Evolutionary conservation across 2,329 filamentous ascomycete genomes (phyloP).

Genomic region (Aplosporella prunicola): DNA sequence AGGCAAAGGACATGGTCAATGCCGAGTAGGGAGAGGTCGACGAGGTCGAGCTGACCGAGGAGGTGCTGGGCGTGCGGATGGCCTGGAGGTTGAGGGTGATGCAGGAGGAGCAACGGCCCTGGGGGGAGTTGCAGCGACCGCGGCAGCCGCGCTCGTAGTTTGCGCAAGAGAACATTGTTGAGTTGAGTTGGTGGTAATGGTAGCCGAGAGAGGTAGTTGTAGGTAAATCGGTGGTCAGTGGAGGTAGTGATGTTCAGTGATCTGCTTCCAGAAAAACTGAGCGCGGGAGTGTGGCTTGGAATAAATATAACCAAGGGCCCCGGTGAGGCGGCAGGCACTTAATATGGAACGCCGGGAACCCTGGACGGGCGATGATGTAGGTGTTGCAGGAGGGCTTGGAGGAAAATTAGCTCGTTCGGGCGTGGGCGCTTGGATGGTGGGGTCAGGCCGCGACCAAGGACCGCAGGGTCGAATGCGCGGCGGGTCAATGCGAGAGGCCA

Average conservation of each 20-base stretch:
- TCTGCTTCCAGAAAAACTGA: too few relatives aligned
- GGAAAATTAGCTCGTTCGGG: too few relatives aligned
- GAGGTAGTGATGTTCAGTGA: background rate
- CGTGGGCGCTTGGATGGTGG: too few relatives aligned
- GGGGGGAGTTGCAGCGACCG: conserved; percentile 29
- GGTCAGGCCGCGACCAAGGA: too few relatives aligned
- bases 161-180: conserved; percentile 34
- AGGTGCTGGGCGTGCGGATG: conserved; percentile 23
- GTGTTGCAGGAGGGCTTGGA: too few relatives aligned
- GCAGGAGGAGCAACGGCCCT: conserved; percentile 30
- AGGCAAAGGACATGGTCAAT: conserved; percentile 32
- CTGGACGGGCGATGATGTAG: too few relatives aligned
- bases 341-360: too few relatives aligned
- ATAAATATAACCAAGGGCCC: too few relatives aligned
- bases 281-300: background rate
- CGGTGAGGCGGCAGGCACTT: too few relatives aligned
- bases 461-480: too few relatives aligned
- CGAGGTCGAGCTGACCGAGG: conserved; percentile 10
- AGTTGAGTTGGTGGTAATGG: conserved; percentile 4
- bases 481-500: too few relatives aligned
- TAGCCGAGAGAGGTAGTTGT: conserved; percentile 2
- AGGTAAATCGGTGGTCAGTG: background rate
- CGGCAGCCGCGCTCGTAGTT: conserved; percentile 37
- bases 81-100: conserved; percentile 30
- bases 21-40: conserved; percentile 25